phyloP scores from a whole-genome alignment of 2,329 filamentous ascomycete species.

The Gnomoniopsis smithogilvyi region DNA sequence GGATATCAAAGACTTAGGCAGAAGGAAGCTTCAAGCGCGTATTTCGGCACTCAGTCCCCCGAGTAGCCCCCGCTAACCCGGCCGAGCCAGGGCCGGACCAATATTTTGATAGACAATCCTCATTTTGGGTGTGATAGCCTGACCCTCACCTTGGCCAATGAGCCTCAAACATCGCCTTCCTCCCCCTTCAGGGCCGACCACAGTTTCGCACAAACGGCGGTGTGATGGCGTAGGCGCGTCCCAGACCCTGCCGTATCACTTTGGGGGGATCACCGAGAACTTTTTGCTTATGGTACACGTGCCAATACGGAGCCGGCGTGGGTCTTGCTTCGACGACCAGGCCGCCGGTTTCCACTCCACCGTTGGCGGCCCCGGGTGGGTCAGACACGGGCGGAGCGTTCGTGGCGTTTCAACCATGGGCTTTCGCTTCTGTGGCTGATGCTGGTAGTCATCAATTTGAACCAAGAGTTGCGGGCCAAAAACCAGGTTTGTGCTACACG shows the following conservation, averaged over 20 bases:
- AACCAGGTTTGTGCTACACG: not conserved
- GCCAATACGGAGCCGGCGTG: not conserved
- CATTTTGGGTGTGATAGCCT: not conserved
- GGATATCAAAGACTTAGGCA: not conserved
- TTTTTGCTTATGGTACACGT: not conserved
- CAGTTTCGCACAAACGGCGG: not conserved
- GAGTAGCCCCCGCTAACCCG: not conserved
- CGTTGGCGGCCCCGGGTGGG: not conserved
- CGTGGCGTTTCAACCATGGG: conserved; percentile 4
- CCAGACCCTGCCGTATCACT: too few relatives aligned
- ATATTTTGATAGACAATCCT: not conserved
- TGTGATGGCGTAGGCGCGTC: not conserved
- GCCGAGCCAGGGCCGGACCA: not conserved
- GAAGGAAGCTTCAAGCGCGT: too few relatives aligned
- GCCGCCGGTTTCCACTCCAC: too few relatives aligned
- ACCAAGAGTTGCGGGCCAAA: not conserved
- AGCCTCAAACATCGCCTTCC: not conserved
- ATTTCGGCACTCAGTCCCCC: not conserved
- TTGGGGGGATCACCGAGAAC: not conserved
- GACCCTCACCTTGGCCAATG: not conserved
- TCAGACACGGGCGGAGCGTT: conserved; percentile 1
- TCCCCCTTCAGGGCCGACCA: not conserved
- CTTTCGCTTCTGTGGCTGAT: not conserved
- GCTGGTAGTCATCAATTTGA: not conserved
- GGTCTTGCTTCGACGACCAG: too few relatives aligned